Evolutionary conservation across 169 alveolate genomes (phyloP).

Genomic region (Plasmodium adleri): DNA sequence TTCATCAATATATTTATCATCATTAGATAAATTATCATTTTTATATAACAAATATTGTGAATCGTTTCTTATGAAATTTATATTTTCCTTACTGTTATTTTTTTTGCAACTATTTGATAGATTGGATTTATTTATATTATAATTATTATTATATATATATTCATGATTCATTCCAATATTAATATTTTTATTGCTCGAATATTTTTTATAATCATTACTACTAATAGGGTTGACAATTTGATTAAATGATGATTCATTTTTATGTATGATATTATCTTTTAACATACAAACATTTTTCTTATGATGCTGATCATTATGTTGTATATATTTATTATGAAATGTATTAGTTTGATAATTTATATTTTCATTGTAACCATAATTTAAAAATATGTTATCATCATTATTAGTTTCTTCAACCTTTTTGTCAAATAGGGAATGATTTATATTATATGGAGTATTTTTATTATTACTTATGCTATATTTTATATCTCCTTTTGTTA

Average conservation of each 20-base stretch:
- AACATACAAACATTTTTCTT: no score
- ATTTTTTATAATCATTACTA: no score
- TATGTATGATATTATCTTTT: no score
- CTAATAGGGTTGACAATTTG: no score
- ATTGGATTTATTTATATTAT: no score
- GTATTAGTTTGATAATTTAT: no score
- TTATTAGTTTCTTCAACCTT: background rate
- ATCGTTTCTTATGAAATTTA: background rate
- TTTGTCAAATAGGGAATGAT: background rate
- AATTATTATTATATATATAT: no score
- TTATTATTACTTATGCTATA: background rate
- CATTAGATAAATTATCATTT: constrained; percentile 6
- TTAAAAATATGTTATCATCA: background rate
- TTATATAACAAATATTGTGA: constrained; percentile 9
- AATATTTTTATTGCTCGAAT: no score
- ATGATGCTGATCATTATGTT: no score
- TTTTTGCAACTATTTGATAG: background rate
- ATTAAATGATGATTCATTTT: no score
- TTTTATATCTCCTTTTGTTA: background rate
- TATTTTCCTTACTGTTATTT: constrained; percentile 6
- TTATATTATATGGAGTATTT: background rate
- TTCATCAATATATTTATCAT: constrained; percentile 50
- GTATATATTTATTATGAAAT: no score
- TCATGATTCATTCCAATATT: no score
- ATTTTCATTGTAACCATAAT: background rate